Percentiles rank a stretch among this genome's conserved stretches.
Evolutionary conservation across 2,329 filamentous ascomycete genomes (phyloP).

Genomic region (Diplodia seriata): DNA sequence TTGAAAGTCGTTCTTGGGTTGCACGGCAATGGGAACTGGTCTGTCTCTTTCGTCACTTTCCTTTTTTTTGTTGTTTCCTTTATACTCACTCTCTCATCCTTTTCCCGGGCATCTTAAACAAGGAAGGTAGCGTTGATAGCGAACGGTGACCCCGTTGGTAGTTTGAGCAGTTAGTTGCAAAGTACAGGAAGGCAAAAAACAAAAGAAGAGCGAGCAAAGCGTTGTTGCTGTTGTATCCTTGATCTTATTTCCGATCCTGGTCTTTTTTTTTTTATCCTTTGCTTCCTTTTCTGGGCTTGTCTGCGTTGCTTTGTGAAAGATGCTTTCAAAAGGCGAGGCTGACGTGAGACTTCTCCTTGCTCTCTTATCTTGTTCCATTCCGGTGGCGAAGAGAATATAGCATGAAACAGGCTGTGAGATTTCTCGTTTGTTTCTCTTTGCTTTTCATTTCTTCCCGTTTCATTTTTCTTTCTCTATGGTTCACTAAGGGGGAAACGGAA

Average conservation of each 20-base stretch:
- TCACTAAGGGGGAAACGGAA: not conserved
- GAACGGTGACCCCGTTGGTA: conserved; percentile 14
- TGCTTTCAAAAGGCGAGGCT: not conserved
- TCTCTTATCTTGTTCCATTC: not conserved
- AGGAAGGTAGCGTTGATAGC: conserved; percentile 19
- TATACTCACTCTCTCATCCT: not conserved
- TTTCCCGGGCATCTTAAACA: conserved; percentile 16
- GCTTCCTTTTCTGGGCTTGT: not conserved
- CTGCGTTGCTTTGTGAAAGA: not conserved
- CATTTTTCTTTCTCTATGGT: not conserved
- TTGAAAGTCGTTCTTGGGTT: conserved; percentile 14
- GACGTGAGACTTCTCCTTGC: not conserved
- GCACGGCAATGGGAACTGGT: conserved; percentile 5
- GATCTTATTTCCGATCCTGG: not conserved
- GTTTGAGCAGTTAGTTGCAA: conserved; percentile 11
- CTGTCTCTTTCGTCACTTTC: not conserved
- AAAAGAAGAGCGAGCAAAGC: conserved; percentile 21
- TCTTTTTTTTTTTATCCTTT: not conserved
- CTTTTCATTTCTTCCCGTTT: not conserved
- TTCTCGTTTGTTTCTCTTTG: not conserved
- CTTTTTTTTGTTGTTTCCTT: not conserved
- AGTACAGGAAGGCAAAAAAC: conserved; percentile 12
- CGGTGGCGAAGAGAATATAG: conserved; percentile 8
- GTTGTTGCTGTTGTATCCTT: conserved; percentile 13
- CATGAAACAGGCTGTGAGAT: conserved; percentile 3